These are phyloP conservation scores for Phaseolus lunatus DNA, from an alignment of 306 rosid species.

Conservation along the genomic window DNA sequence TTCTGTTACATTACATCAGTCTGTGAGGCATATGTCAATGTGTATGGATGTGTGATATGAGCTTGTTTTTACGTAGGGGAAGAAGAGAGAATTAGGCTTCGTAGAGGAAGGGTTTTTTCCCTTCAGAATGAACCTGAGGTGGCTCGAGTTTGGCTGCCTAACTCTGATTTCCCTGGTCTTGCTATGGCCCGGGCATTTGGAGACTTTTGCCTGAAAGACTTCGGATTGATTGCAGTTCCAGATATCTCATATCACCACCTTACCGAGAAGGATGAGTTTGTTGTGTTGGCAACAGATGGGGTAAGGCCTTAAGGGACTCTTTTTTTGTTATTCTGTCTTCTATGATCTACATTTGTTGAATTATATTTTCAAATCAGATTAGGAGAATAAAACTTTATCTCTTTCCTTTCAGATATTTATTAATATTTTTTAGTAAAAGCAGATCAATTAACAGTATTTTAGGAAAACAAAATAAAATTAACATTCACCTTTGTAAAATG, in stretches of 20 bases:
- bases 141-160: conserved; percentile 90
- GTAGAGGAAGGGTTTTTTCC: conserved; percentile 87
- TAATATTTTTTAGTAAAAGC: too few species aligned
- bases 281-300: conserved; percentile 97
- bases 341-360: conserved; percentile 30
- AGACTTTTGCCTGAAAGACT: conserved; percentile 89
- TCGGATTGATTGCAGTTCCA: conserved; percentile 85
- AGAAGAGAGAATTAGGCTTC: conserved; percentile 73
- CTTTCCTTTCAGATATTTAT: too few species aligned
- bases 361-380: too few species aligned
- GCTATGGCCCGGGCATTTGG: conserved; percentile 99
- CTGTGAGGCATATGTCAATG: neutral
- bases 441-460: too few species aligned
- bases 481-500: too few species aligned
- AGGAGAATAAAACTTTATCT: too few species aligned
- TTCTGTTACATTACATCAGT: conserved; percentile 3
- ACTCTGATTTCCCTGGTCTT: conserved; percentile 86
- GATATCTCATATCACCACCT: conserved; percentile 67
- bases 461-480: too few species aligned
- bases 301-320: conserved; percentile 55
- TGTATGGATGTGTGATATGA: conserved; percentile 30
- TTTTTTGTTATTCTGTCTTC: neutral
- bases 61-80: conserved; percentile 62
- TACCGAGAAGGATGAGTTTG: conserved; percentile 86
- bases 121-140: conserved; percentile 80